Base-by-base conservation (phyloP, 169 alveolate genomes). In the Perkinsus olseni region DNA sequence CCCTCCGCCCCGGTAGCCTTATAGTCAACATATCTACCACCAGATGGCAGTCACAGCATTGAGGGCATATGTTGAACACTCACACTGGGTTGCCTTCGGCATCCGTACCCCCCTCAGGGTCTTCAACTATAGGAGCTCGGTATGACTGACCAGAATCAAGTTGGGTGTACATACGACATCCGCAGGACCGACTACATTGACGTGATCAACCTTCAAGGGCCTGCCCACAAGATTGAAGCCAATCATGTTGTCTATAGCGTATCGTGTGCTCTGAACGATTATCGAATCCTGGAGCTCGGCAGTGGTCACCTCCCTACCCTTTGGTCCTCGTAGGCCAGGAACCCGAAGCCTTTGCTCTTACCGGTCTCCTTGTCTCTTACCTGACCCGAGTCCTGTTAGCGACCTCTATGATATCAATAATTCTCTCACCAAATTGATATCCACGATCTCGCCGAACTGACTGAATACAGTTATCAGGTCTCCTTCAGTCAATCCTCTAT, bases 191-290 rank as follows among this genome's bases (percentile, higher is more conserved):
- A 98, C 92, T 98, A 97, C 94, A 95, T 95, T 38, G 31, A 98
- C 99, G 94, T 99, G 99, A 94, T 98, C 99, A 24, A 99, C 99
- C 93, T 97, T 97, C 28, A 99, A 92, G 38, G 95, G 95, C 93
- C 98, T 95, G 31, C 98, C 99, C 82, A 97, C 93, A 82, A 97
- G 94, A 28, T 96, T 95, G 94, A 96, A 97, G 50, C 99, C 99
- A 95, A 98, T 98, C 92, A 98, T 97, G 94, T 99, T 99, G 95
- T 99, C 99, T 20, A 99, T 99, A 39, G 99, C 99, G 93, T 98
- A 96, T 28, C 98, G 95, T 0, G 99, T 62, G 17, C 82, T 62
- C 82, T 62, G 82, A 62, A 62, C 4, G 31, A 13, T 10, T 6
- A 45, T 45, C 28, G 36, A 28, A 28, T 62, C 37, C 28, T 62